These are phyloP conservation scores for Eudorina sp. DNA, from an alignment of 139 green algal species.

Conservation along the genomic window DNA sequence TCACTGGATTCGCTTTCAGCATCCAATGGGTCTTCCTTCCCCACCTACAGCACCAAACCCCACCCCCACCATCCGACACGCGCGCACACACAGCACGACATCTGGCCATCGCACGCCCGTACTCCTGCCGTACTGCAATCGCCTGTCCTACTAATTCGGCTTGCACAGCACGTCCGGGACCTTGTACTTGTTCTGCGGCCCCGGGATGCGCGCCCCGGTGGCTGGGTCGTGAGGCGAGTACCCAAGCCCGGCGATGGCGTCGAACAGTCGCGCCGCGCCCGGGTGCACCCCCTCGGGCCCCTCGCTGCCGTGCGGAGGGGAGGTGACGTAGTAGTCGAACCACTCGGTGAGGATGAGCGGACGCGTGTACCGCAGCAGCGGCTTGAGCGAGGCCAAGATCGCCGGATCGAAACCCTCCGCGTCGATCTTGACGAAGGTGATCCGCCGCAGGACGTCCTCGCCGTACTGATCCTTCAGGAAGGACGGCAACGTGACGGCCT, in stretches of 20 bases:
- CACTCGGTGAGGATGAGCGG: background rate
- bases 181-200: conserved; percentile 25
- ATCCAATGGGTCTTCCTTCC: too few relatives aligned
- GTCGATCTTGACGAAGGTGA: conserved; percentile 10
- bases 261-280: background rate
- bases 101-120: too few relatives aligned
- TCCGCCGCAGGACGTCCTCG: background rate
- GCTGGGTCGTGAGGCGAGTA: background rate
- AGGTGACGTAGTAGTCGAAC: conserved; percentile 11
- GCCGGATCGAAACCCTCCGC: conserved; percentile 1
- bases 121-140: too few relatives aligned
- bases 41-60: too few relatives aligned
- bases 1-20: too few relatives aligned
- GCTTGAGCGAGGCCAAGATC: background rate
- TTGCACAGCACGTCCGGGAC: conserved; percentile 4
- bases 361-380: background rate
- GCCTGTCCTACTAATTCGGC: too few relatives aligned
- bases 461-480: background rate
- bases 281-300: background rate
- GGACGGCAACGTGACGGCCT: background rate
- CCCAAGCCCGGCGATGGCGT: background rate
- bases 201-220: background rate
- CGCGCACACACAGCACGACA: too few relatives aligned
- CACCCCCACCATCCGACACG: too few relatives aligned
- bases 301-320: background rate